These are phyloP conservation scores for Filobasidium uniguttulatum DNA, from an alignment of 1,284 basidiomycete species.

Conservation along the genomic window DNA sequence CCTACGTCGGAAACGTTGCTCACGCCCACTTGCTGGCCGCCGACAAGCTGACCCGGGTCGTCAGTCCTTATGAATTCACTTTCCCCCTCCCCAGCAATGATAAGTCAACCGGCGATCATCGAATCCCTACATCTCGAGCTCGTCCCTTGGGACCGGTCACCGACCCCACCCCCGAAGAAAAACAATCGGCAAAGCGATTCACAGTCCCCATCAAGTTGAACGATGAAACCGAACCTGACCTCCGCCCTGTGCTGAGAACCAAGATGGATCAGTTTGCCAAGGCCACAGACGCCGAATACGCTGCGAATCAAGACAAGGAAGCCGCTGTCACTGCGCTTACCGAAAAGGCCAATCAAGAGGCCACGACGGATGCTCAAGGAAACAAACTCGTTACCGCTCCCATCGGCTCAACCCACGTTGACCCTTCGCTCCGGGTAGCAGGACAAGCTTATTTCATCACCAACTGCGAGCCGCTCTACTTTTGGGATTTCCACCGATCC, in stretches of 20 bases:
- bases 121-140: constrained; percentile 61
- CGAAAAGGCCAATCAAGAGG: constrained; percentile 14
- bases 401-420: too few species aligned
- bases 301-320: constrained; percentile 24
- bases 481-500: constrained; percentile 84
- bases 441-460: constrained; percentile 96
- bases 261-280: constrained; percentile 42
- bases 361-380: constrained; percentile 16
- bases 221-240: constrained; percentile 34
- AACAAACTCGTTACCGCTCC: background rate
- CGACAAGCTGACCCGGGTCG: constrained; percentile 43
- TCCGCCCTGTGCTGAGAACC: constrained; percentile 50
- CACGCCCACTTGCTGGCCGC: constrained; percentile 88
- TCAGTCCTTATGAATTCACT: constrained; percentile 40
- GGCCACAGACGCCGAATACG: constrained; percentile 25
- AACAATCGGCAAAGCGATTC: constrained; percentile 46
- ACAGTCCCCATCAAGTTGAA: constrained; percentile 25
- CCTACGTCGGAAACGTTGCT: constrained; percentile 91
- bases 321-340: constrained; percentile 16
- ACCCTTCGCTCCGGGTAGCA: constrained; percentile 57
- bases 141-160: constrained; percentile 68
- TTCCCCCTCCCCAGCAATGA: constrained; percentile 51
- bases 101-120: constrained; percentile 47
- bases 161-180: constrained; percentile 41
- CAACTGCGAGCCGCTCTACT: constrained; percentile 88